phyloP scores from a whole-genome alignment of 768 basidiomycete species.

The Tylopilus subfusipes region DNA sequence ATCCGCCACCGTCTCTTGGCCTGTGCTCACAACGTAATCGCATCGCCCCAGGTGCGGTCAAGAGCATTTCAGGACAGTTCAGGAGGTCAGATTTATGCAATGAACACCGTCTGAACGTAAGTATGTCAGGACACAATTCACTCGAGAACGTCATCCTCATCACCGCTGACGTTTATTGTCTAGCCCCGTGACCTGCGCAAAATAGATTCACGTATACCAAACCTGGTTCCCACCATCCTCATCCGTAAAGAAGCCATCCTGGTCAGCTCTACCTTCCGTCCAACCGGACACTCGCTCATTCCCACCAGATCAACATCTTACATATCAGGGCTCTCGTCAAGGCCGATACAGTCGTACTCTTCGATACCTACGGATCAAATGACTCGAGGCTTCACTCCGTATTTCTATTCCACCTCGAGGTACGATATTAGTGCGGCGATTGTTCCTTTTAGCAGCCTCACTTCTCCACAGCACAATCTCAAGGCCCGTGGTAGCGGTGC shows the following conservation, averaged over 20 bases:
- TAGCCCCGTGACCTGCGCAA: conserved; percentile 95
- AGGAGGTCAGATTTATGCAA: conserved; percentile 85
- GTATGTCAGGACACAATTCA: conserved; percentile 28
- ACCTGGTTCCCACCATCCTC: conserved; percentile 92
- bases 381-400: conserved; percentile 85
- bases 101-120: conserved; percentile 87
- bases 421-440: conserved; percentile 30
- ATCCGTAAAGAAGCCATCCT: conserved; percentile 84
- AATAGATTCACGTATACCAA: conserved; percentile 92
- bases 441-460: conserved; percentile 5
- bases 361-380: conserved; percentile 86
- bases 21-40: conserved; percentile 27
- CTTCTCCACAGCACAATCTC: conserved; percentile 66
- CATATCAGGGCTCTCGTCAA: conserved; percentile 95
- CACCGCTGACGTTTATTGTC: conserved; percentile 23
- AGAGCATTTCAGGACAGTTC: conserved; percentile 85
- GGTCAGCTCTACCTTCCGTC: conserved; percentile 41
- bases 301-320: conserved; percentile 76
- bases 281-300: conserved; percentile 11
- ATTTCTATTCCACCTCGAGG: conserved; percentile 86
- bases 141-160: conserved; percentile 16
- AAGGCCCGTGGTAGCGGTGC: conserved; percentile 64
- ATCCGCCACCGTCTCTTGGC: not conserved
- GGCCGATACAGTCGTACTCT: conserved; percentile 85
- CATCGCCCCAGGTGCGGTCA: conserved; percentile 63